phyloP scores from a whole-genome alignment of 2,329 filamentous ascomycete species.

The Zopfia rhizophila region DNA sequence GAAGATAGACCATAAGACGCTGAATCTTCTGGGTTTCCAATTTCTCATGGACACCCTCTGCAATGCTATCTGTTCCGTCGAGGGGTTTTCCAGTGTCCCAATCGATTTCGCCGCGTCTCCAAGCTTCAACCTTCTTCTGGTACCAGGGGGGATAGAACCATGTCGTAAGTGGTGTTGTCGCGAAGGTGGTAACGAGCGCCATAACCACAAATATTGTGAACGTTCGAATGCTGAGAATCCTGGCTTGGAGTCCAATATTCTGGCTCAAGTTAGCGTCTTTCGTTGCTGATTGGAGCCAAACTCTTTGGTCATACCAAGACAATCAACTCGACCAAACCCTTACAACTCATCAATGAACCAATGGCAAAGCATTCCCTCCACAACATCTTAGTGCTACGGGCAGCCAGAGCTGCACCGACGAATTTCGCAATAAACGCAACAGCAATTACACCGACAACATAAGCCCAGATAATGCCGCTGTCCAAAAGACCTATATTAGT shows the following conservation, averaged over 20 bases:
- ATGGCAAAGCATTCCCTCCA: conserved; percentile 93
- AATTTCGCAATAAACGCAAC: conserved; percentile 90
- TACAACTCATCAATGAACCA: conserved; percentile 94
- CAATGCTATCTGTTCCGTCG: conserved; percentile 50
- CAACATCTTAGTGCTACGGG: conserved; percentile 77
- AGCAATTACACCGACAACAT: conserved; percentile 83
- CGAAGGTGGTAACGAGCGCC: conserved; percentile 86
- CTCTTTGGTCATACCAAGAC: conserved; percentile 72
- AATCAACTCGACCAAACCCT: conserved; percentile 93
- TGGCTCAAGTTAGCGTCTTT: conserved; percentile 36
- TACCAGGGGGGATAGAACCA: conserved; percentile 82
- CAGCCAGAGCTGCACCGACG: conserved; percentile 81
- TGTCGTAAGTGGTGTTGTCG: conserved; percentile 80
- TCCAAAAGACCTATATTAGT: conserved; percentile 88
- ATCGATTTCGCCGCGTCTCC: conserved; percentile 88
- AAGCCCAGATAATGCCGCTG: conserved; percentile 85
- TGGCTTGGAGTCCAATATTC: conserved; percentile 85
- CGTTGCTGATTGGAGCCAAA: conserved; percentile 23
- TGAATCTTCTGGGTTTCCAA: conserved; percentile 64
- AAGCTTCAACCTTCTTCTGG: conserved; percentile 76
- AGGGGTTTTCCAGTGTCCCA: conserved; percentile 75
- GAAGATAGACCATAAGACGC: conserved; percentile 80
- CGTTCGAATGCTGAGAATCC: conserved; percentile 80
- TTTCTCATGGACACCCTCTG: conserved; percentile 60
- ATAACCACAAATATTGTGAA: conserved; percentile 97